Evolutionary conservation across 352 stramenopile genomes (phyloP).

Genomic region (Saprolegnia diclina): DNA sequence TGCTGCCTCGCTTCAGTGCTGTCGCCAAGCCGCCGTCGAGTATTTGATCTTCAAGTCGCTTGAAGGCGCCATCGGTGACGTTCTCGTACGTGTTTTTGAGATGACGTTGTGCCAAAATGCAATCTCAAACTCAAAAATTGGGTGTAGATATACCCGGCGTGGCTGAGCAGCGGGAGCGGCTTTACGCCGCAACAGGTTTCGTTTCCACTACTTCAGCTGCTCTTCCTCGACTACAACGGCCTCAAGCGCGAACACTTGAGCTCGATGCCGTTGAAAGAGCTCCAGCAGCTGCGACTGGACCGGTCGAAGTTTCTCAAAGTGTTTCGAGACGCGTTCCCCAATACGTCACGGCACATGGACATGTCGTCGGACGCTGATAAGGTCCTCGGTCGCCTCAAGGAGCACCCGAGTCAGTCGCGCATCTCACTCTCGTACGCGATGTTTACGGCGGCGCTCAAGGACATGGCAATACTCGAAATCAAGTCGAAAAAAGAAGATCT

Average conservation of each 20-base stretch:
- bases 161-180: not conserved
- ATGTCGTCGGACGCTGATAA: slow-evolving; percentile 23
- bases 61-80: slow-evolving; percentile 21
- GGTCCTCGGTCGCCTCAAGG: slow-evolving; percentile 19
- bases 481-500: slow-evolving; percentile 23
- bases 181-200: slow-evolving; percentile 10
- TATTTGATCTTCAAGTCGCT: slow-evolving; percentile 21
- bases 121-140: not conserved
- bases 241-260: slow-evolving; percentile 17
- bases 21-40: slow-evolving; percentile 5
- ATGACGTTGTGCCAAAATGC: not conserved
- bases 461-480: slow-evolving; percentile 23
- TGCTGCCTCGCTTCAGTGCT: not conserved
- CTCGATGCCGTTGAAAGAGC: slow-evolving; percentile 7
- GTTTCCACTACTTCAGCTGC: slow-evolving; percentile 23
- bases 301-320: slow-evolving; percentile 26
- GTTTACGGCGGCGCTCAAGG: slow-evolving; percentile 15
- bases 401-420: slow-evolving; percentile 21
- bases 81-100: slow-evolving; percentile 8
- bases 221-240: slow-evolving; percentile 25
- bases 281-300: slow-evolving; percentile 13
- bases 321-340: slow-evolving; percentile 22
- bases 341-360: slow-evolving; percentile 11
- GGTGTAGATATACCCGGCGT: slow-evolving; percentile 18
- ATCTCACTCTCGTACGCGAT: slow-evolving; percentile 1